Percentiles rank a stretch among this genome's conserved stretches.
Conservation (phyloP, 257 asterid genomes). For the Leptodermis oblonga region DNA sequence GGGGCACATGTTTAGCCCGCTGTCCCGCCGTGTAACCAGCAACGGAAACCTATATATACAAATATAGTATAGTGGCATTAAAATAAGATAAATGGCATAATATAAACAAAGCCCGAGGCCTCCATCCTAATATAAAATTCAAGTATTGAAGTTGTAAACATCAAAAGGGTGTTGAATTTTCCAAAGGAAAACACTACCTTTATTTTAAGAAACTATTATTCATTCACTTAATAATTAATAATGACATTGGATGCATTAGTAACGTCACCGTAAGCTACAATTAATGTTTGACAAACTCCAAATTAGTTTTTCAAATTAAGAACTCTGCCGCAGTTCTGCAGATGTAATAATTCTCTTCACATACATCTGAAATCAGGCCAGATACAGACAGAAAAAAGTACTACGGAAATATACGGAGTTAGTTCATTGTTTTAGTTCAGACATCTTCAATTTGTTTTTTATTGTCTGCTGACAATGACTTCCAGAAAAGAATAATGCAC, state of each 20-base stretch:
- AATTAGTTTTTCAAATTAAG: background rate
- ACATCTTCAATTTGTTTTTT: background rate
- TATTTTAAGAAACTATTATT: too few relatives aligned
- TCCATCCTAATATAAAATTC: background rate
- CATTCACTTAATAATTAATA: too few relatives aligned
- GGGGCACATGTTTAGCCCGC: conserved; percentile 84
- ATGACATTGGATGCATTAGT: too few relatives aligned
- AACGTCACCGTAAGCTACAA: too few relatives aligned
- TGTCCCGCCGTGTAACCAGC: conserved; percentile 96
- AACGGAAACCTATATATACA: conserved; percentile 52
- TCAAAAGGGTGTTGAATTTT: background rate
- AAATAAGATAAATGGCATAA: background rate
- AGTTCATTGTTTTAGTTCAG: too few relatives aligned
- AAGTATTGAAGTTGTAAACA: background rate
- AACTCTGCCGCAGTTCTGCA: background rate
- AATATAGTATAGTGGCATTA: background rate
- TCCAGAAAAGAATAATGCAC: background rate
- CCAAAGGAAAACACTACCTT: too few relatives aligned
- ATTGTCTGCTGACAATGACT: background rate
- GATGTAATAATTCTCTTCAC: too few relatives aligned
- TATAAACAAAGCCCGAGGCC: background rate
- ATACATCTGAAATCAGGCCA: background rate
- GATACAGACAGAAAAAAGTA: too few relatives aligned
- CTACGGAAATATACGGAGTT: too few relatives aligned
- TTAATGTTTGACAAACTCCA: background rate